Evolutionary conservation across 1,139 yeast genomes (phyloP), one percentile per base, ranked within the genome.

Genomic region (Wickerhamomyces sp.): DNA sequence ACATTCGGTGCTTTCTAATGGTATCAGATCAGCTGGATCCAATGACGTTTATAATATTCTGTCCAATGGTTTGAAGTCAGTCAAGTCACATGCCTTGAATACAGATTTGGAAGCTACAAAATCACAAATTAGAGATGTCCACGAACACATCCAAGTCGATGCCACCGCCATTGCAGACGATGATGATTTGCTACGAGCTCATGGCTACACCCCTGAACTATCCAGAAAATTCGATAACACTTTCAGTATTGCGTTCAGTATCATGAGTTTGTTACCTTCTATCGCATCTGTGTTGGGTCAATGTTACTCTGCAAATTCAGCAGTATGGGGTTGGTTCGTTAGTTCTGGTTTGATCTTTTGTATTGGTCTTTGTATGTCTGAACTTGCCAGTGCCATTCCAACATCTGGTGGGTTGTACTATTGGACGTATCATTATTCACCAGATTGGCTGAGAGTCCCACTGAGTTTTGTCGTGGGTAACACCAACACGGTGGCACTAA

Each of bases 381-480:
- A 78, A 45, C 60, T 78, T 37, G 82, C 83, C 1, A 71, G 79
- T 26, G 72, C 84, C 16, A 75, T 77, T 54, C 87, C 88, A 33
- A 79, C 88, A 5, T 70, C 80, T 20, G 87, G 88, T 38, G 88
- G 87, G 6, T 63, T 79, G 51, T 79, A 78, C 56, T 78, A 60
- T 46, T 70, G 72, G 76, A 70, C 77, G 9, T 67, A 58, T 44
- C 62, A 66, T 49, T 71, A 69, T 43, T 68, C 79, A 6, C 78
- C 76, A 4, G 61, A 58, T 29, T 46, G 44, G 16, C 39, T 58
- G 37, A 51, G 64, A 49, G 57, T 61, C 20, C 64, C 69, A 13
- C 49, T 72, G 14, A 66, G 74, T 24, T 75, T 65, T 45, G 49
- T 79, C 30, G 73, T 78, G 41, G 81, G 80, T 3, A 67, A 70